These are phyloP conservation scores for Rhodamnia argentea DNA, from an alignment of 345 rosid species.

Conservation along the genomic window DNA sequence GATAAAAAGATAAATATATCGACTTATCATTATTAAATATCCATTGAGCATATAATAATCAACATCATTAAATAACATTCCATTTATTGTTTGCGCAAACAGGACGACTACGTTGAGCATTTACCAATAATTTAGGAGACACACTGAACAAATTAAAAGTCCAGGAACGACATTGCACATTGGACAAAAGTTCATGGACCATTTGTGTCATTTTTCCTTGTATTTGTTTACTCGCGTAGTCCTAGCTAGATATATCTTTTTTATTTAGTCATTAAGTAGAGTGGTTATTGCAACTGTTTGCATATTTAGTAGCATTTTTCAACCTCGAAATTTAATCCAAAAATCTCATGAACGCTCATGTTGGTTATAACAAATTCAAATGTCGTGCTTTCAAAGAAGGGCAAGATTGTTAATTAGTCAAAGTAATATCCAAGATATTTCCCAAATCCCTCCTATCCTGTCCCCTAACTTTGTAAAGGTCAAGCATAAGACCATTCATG, in stretches of 20 bases:
- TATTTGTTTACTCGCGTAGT: neutral
- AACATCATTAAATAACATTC: too few species aligned
- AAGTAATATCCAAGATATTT: neutral
- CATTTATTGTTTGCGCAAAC: too few species aligned
- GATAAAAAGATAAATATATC: too few species aligned
- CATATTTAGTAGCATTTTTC: neutral
- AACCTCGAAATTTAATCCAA: neutral
- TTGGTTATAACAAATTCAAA: neutral
- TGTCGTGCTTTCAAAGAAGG: neutral
- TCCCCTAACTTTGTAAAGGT: neutral
- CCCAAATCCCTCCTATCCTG: neutral
- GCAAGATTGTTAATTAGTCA: neutral
- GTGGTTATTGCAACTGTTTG: neutral
- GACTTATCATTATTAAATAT: too few species aligned
- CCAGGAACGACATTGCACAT: neutral
- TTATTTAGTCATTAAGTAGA: neutral
- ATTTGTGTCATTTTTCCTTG: neutral
- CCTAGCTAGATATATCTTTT: neutral
- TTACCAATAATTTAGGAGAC: too few species aligned
- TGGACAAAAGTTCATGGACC: accelerated
- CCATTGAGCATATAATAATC: too few species aligned
- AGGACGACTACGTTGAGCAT: too few species aligned
- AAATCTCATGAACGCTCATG: neutral
- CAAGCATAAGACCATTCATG: neutral
- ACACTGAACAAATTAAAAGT: neutral